These are phyloP conservation scores for Leccinum fuscescens DNA, from an alignment of 1,284 basidiomycete species.

Conservation along the genomic window DNA sequence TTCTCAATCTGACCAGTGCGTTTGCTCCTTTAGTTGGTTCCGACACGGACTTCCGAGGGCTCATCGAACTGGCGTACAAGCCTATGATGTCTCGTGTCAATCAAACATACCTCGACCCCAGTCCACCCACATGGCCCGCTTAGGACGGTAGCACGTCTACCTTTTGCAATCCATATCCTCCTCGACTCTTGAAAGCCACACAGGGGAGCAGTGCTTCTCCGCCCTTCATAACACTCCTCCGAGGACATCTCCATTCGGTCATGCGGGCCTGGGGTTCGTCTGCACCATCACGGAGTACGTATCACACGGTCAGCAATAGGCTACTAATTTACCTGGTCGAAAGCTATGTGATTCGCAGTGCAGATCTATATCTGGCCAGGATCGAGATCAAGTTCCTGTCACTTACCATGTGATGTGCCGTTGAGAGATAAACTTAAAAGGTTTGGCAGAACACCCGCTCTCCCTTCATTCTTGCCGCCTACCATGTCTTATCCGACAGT, in stretches of 20 bases:
- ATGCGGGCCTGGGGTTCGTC: neutral
- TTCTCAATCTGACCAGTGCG: too few relatives aligned
- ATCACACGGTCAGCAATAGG: conserved; percentile 1
- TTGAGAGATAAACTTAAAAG: conserved; percentile 14
- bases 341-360: conserved; percentile 2
- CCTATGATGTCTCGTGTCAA: neutral
- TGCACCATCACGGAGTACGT: neutral
- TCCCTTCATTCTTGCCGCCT: neutral
- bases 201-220: neutral
- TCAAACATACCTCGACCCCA: neutral
- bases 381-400: neutral
- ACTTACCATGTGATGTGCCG: conserved; percentile 1
- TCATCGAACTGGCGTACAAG: neutral
- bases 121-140: neutral
- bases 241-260: conserved; percentile 4
- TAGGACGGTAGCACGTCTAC: neutral
- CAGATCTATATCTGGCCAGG: neutral
- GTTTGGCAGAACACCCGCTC: neutral
- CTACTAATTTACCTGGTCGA: conserved; percentile 1
- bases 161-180: neutral
- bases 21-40: neutral
- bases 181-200: neutral
- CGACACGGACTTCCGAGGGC: neutral
- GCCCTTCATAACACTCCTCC: neutral
- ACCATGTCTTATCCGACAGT: conserved; percentile 29